Conservation (phyloP, 345 rosid genomes). For the Eucalyptus sp. region DNA sequence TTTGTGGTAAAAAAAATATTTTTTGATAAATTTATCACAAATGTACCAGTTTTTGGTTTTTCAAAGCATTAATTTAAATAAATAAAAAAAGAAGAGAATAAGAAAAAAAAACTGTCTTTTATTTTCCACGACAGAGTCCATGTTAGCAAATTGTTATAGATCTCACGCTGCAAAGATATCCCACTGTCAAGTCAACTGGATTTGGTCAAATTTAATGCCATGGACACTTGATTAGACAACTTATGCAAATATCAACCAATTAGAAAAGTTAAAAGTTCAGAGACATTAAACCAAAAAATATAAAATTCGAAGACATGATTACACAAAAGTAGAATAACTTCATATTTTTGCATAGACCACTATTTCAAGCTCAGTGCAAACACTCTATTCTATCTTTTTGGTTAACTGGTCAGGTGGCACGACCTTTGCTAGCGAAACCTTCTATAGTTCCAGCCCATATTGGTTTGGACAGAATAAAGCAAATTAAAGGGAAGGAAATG, state of each 20-base stretch:
- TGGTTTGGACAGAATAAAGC: not conserved
- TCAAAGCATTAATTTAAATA: too few relatives aligned
- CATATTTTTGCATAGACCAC: not conserved
- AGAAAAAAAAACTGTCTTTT: too few relatives aligned
- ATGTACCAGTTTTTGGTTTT: fast-evolving
- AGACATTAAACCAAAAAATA: too few relatives aligned
- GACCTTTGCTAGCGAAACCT: not conserved
- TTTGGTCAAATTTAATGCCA: not conserved
- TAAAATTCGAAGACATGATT: not conserved
- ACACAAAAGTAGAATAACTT: not conserved
- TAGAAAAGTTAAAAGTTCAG: not conserved
- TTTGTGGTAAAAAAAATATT: too few relatives aligned
- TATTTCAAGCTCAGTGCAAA: not conserved
- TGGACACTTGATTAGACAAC: not conserved
- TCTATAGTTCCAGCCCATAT: not conserved
- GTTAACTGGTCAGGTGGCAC: not conserved
- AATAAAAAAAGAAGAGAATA: too few relatives aligned
- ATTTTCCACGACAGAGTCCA: not conserved
- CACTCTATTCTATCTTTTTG: not conserved
- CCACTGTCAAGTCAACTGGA: not conserved
- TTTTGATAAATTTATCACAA: too few relatives aligned
- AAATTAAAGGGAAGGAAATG: not conserved
- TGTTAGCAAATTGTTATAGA: not conserved
- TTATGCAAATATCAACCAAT: not conserved
- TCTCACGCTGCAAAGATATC: not conserved